Percentiles rank a stretch among this genome's conserved stretches.
Evolutionary conservation across 2,329 filamentous ascomycete species (phyloP).

Genomic region (Colletotrichum echinochloae): DNA sequence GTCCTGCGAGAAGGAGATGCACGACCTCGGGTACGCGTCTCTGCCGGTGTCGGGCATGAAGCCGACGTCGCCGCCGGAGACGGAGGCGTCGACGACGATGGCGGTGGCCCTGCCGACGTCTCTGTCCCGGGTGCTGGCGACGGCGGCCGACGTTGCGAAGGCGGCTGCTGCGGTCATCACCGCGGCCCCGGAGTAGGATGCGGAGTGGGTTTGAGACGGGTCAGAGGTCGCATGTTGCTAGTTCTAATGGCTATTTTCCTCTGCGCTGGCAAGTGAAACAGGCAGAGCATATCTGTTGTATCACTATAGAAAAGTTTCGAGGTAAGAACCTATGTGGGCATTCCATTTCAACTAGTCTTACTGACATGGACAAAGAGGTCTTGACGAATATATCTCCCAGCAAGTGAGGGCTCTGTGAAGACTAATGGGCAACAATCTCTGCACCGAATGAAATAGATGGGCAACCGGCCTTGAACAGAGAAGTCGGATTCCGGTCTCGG

Average conservation of each 20-base stretch:
- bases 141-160: slow-evolving; percentile 9
- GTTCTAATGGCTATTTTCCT: background rate
- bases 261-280: background rate
- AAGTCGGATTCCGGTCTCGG: background rate
- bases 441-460: background rate
- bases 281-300: background rate
- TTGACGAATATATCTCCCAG: too few relatives aligned
- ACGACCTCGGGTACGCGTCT: slow-evolving; percentile 9
- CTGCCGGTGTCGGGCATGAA: slow-evolving; percentile 11
- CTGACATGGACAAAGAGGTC: too few relatives aligned
- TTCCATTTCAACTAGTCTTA: too few relatives aligned
- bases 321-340: too few relatives aligned
- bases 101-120: slow-evolving; percentile 6
- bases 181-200: slow-evolving; percentile 6
- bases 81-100: slow-evolving; percentile 7
- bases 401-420: too few relatives aligned
- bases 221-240: slow-evolving; percentile 10
- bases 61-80: too few relatives aligned
- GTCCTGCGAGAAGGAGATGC: slow-evolving; percentile 6
- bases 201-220: slow-evolving; percentile 4
- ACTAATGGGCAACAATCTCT: too few relatives aligned
- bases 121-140: slow-evolving; percentile 4
- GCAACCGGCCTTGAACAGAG: background rate
- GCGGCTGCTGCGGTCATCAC: slow-evolving; percentile 6
- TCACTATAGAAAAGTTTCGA: too few relatives aligned